A percentile compares a stretch with the other conserved stretches of the same genome.
Evolutionary conservation across 805 yeast species (phyloP).

Genomic region (Myxozyma sirexii): DNA sequence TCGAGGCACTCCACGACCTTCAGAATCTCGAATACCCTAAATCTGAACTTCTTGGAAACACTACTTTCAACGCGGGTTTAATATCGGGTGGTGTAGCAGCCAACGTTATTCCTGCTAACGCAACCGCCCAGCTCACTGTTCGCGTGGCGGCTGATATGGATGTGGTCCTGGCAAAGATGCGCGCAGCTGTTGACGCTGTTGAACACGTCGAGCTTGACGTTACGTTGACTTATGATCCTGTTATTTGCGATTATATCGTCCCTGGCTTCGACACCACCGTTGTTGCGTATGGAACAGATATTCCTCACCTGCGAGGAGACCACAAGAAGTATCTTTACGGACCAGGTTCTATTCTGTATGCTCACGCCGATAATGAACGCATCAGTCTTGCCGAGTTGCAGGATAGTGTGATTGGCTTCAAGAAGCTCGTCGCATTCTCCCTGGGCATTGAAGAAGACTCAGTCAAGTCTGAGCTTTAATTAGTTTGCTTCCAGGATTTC

Average conservation of each 20-base stretch:
- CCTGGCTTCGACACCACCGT: conserved; percentile 63
- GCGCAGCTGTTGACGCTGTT: conserved; percentile 42
- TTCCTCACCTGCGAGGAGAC: conserved; percentile 48
- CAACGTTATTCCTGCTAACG: conserved; percentile 65
- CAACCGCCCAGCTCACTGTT: conserved; percentile 53
- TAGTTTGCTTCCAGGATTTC: neutral
- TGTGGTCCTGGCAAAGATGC: conserved; percentile 45
- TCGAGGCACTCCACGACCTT: conserved; percentile 54
- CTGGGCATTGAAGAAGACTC: conserved; percentile 4
- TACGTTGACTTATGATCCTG: conserved; percentile 36
- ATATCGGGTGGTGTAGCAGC: conserved; percentile 65
- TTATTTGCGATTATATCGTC: conserved; percentile 60
- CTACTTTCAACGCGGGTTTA: conserved; percentile 64
- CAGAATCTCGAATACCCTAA: conserved; percentile 52
- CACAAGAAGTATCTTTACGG: conserved; percentile 61
- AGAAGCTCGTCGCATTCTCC: conserved; percentile 43
- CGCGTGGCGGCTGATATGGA: conserved; percentile 57
- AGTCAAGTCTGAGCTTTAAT: neutral
- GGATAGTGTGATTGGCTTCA: conserved; percentile 58
- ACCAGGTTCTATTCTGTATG: conserved; percentile 50
- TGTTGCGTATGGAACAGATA: conserved; percentile 57
- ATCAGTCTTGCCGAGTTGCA: conserved; percentile 48
- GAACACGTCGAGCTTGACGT: conserved; percentile 35
- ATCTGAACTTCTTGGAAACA: conserved; percentile 57
- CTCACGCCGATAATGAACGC: conserved; percentile 34